A percentile compares a stretch with the other conserved stretches of the same genome.
Evolutionary conservation across 2,329 filamentous ascomycete genomes (phyloP).

Genomic region (Pestalotiopsis sp.): DNA sequence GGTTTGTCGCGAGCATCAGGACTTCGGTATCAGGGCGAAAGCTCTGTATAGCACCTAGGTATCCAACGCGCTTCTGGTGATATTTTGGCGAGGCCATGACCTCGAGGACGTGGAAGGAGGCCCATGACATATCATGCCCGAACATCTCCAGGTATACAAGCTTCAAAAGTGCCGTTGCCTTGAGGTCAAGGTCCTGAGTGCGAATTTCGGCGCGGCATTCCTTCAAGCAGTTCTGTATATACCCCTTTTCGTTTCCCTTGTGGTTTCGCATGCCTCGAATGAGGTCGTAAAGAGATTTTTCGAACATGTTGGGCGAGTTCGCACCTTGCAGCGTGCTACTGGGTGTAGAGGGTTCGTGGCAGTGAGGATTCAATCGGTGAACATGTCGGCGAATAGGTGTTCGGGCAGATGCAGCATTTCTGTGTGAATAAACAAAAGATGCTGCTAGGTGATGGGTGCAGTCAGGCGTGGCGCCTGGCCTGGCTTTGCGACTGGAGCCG

Average conservation of each 20-base stretch:
- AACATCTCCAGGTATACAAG: slow-evolving; percentile 99
- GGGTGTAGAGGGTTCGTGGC: slow-evolving; percentile 8
- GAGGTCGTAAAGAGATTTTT: slow-evolving; percentile 98
- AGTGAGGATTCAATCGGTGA: slow-evolving; percentile 22
- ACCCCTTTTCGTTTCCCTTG: slow-evolving; percentile 93
- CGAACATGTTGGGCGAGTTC: slow-evolving; percentile 58
- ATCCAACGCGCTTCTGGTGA: slow-evolving; percentile 92
- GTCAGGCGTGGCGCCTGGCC: background rate
- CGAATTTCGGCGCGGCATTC: slow-evolving; percentile 95
- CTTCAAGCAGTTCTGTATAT: slow-evolving; percentile 89
- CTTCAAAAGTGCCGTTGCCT: slow-evolving; percentile 94
- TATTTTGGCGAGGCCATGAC: slow-evolving; percentile 98
- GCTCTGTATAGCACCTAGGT: slow-evolving; percentile 93
- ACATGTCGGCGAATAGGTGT: background rate
- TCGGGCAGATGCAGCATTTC: slow-evolving; percentile 16
- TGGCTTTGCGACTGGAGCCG: background rate
- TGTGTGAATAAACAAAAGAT: background rate
- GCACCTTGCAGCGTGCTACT: slow-evolving; percentile 26
- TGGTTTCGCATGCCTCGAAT: slow-evolving; percentile 94
- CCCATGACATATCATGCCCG: slow-evolving; percentile 99
- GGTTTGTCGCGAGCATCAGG: slow-evolving; percentile 94
- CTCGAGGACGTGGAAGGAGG: slow-evolving; percentile 95
- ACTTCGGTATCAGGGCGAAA: slow-evolving; percentile 96
- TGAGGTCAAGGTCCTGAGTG: slow-evolving; percentile 95
- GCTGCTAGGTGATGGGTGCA: background rate